Evolutionary conservation across 2,329 filamentous ascomycete species (phyloP).

Genomic region (Aspergillus sp.): DNA sequence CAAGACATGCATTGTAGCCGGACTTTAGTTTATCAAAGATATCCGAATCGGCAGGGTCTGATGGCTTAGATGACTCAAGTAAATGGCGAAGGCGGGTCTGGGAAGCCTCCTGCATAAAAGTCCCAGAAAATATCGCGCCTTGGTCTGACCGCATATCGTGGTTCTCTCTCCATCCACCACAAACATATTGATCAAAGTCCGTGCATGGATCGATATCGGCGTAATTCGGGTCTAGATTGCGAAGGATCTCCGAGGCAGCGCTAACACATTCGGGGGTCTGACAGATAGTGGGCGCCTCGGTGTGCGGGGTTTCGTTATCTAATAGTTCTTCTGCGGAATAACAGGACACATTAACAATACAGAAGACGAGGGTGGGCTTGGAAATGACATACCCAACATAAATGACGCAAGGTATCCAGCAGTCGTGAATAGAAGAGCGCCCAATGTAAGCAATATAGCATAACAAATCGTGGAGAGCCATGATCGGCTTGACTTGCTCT

Average conservation of each 20-base stretch:
- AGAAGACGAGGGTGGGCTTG: not conserved
- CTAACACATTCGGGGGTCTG: slow-evolving; percentile 62
- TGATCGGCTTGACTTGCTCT: not conserved
- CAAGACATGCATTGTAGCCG: slow-evolving; percentile 65
- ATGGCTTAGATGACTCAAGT: slow-evolving; percentile 52
- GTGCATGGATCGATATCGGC: slow-evolving; percentile 65
- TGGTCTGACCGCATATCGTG: slow-evolving; percentile 68
- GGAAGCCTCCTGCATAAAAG: slow-evolving; percentile 61
- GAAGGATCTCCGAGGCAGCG: slow-evolving; percentile 62
- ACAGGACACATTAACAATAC: not conserved
- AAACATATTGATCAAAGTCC: slow-evolving; percentile 68
- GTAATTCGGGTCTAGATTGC: slow-evolving; percentile 63
- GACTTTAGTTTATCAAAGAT: slow-evolving; percentile 68
- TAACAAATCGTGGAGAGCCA: slow-evolving; percentile 12
- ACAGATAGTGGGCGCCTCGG: slow-evolving; percentile 43
- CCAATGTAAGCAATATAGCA: slow-evolving; percentile 2
- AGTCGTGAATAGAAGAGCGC: slow-evolving; percentile 2
- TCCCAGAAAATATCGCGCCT: slow-evolving; percentile 59
- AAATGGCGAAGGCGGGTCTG: slow-evolving; percentile 62
- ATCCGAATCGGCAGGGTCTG: slow-evolving; percentile 32
- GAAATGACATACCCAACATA: slow-evolving; percentile 6
- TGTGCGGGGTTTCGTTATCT: slow-evolving; percentile 14
- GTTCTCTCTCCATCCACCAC: slow-evolving; percentile 64
- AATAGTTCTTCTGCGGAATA: slow-evolving; percentile 9
- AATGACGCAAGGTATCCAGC: slow-evolving; percentile 1